Conservation (phyloP, 1,284 basidiomycete genomes). For the Neolentinus lepideus region DNA sequence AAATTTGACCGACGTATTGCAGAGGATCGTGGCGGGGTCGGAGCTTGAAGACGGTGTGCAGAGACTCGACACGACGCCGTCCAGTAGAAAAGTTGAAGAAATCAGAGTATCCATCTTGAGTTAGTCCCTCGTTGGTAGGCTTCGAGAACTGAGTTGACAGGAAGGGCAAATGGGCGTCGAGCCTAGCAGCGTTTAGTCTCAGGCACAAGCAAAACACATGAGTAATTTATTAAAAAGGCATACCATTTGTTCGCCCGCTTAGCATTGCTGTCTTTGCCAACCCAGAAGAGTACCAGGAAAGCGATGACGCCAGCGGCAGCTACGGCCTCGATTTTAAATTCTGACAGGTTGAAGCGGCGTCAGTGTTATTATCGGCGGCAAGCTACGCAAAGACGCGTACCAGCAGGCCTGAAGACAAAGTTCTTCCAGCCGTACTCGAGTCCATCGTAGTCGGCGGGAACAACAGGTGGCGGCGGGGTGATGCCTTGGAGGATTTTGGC, state of each 20-base stretch:
- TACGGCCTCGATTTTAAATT: constrained; percentile 60
- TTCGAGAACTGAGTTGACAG: constrained; percentile 64
- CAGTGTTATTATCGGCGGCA: not conserved
- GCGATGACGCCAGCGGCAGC: constrained; percentile 46
- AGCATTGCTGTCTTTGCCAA: constrained; percentile 49
- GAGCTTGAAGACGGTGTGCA: constrained; percentile 76
- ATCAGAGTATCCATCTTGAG: constrained; percentile 66
- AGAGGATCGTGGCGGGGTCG: constrained; percentile 79
- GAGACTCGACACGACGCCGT: constrained; percentile 63
- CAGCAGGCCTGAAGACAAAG: constrained; percentile 75
- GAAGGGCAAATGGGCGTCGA: constrained; percentile 46
- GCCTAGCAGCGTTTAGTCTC: constrained; percentile 29
- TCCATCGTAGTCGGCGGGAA: constrained; percentile 46
- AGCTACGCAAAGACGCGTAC: constrained; percentile 29
- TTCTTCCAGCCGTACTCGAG: constrained; percentile 66
- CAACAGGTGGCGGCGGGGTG: constrained; percentile 38
- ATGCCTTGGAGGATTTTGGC: constrained; percentile 34
- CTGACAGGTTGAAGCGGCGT: constrained; percentile 20
- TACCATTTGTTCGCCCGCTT: constrained; percentile 53
- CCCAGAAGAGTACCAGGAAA: constrained; percentile 44
- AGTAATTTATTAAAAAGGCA: constrained; percentile 7
- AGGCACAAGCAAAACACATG: not conserved
- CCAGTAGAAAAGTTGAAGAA: constrained; percentile 85
- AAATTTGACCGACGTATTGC: constrained; percentile 54
- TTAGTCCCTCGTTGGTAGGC: constrained; percentile 41